phyloP scores from a whole-genome alignment of 257 asterid genomes.

The Oldenlandia corymbosa region DNA sequence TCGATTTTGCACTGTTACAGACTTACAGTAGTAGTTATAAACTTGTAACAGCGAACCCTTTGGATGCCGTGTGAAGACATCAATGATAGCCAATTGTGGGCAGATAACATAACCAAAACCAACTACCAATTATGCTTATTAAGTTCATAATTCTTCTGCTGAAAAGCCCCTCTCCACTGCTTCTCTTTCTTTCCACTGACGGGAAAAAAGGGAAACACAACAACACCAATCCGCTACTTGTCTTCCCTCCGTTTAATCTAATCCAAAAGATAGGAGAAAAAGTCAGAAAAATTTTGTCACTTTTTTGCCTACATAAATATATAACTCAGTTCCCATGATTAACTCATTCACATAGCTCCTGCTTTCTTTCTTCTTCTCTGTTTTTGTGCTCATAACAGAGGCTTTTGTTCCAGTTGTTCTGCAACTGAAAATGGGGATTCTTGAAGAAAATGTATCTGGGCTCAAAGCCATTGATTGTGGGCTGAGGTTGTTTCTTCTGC shows the following conservation, averaged over 20 bases:
- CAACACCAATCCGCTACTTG: constrained; percentile 8
- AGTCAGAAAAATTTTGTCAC: not conserved
- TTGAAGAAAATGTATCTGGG: constrained; percentile 28
- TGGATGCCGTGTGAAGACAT: constrained; percentile 16
- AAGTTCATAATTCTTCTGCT: constrained; percentile 26
- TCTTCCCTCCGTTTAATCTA: constrained; percentile 1
- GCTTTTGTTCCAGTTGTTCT: not conserved
- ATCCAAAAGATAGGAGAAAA: not conserved
- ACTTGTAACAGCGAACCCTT: constrained; percentile 4
- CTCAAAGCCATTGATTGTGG: constrained; percentile 56
- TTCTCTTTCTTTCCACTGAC: constrained; percentile 32
- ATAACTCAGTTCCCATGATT: not conserved
- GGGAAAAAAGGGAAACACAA: not conserved
- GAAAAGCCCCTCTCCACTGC: constrained; percentile 26
- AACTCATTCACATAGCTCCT: not conserved
- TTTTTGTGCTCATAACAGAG: not conserved
- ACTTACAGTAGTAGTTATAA: not conserved
- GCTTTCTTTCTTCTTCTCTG: not conserved
- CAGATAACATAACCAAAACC: constrained; percentile 6
- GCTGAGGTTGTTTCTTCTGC: constrained; percentile 55
- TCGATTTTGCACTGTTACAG: too few relatives aligned
- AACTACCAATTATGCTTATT: not conserved
- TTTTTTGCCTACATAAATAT: not conserved
- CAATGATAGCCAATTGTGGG: constrained; percentile 5
- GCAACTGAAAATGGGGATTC: constrained; percentile 32